Evolutionary conservation across 1,284 basidiomycete species (phyloP).

Genomic region (Trametes sp.): DNA sequence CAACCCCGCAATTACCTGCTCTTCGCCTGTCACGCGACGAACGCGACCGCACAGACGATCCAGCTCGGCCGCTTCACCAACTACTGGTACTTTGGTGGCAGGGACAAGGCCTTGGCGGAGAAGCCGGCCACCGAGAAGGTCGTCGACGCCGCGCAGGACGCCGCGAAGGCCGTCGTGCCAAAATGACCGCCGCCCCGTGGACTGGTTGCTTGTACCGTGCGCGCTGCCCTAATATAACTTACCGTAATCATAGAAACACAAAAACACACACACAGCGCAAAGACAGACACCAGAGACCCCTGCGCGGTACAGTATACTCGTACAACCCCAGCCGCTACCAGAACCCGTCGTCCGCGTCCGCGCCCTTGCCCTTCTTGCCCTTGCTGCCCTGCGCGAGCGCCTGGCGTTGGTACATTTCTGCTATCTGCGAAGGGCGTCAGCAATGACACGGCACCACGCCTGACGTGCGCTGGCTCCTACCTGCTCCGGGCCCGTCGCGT

Average conservation of each 20-base stretch:
- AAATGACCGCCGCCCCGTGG: conserved; percentile 28
- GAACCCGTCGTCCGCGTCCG: conserved; percentile 83
- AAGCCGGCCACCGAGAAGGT: conserved; percentile 44
- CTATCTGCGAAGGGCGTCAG: conserved; percentile 65
- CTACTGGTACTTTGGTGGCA: conserved; percentile 88
- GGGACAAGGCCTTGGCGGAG: conserved; percentile 62
- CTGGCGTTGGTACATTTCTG: conserved; percentile 95
- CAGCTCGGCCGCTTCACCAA: conserved; percentile 89
- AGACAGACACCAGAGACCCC: background rate
- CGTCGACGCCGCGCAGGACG: conserved; percentile 49
- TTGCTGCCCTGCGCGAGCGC: conserved; percentile 73
- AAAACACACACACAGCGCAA: conserved; percentile 8
- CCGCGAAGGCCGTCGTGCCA: conserved; percentile 48
- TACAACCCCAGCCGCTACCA: conserved; percentile 61
- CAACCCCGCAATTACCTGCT: conserved; percentile 94
- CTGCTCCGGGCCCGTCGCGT: conserved; percentile 93
- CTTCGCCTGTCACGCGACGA: conserved; percentile 92
- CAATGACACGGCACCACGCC: conserved; percentile 18
- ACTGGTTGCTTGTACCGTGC: conserved; percentile 11
- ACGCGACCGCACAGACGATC: conserved; percentile 83
- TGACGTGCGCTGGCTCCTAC: conserved; percentile 47
- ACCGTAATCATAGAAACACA: conserved; percentile 27
- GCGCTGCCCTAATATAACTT: conserved; percentile 20
- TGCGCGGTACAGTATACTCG: too few relatives aligned
- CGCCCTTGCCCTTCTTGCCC: conserved; percentile 75